Evolutionary conservation across 1,284 basidiomycete species (phyloP), one percentile per base, ranked within the genome.

Genomic region (Malassezia vespertilionis): DNA sequence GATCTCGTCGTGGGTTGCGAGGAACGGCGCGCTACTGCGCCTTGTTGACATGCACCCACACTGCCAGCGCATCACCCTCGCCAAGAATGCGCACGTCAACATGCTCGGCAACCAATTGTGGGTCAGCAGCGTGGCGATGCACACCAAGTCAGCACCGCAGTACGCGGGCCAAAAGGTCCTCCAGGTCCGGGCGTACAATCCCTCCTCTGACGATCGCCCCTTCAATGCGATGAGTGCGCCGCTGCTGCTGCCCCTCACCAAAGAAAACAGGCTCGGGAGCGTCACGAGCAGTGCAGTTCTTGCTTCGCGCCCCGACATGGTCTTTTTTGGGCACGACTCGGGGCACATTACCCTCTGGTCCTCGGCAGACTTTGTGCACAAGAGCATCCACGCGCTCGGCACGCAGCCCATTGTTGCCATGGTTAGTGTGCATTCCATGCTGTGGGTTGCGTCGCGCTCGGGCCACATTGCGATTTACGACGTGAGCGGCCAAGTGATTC

Each of bases 291-390:
- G 83, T 0, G 80, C 88, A 0, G 74, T 86, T 20, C 72, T 96
- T 5, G 82, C 85, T 0, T 77, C 81, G 0, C 74, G 78, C 9
- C 80, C 82, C 0, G 75, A 78, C 1, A 72, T 74, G 15, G 82
- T 86, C 23, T 96, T 82, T 61, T 75, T 97, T n/a, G 88, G 85
- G 0, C 91, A 97, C 62, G 90, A 96, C 70, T 87, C 84, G 33
- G 93, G 91, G 0, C 83, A 67, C 24, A 39, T 67, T 23, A 60
- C 54, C 8, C 52, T 58, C 23, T 67, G 65, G 65, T 56, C 53
- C 11, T 34, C 52, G 0, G 40, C 52, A 41, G 57, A 52, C 30
- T 56, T 53, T 30, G 50, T 52, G 26, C 64, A 61, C 31, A 18
- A 57, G 4, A 48, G 51, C 27, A 55, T 64, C 8, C 47, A 60